Evolutionary conservation across 768 basidiomycete species (phyloP).

Genomic region (Lactarius sanguifluus): DNA sequence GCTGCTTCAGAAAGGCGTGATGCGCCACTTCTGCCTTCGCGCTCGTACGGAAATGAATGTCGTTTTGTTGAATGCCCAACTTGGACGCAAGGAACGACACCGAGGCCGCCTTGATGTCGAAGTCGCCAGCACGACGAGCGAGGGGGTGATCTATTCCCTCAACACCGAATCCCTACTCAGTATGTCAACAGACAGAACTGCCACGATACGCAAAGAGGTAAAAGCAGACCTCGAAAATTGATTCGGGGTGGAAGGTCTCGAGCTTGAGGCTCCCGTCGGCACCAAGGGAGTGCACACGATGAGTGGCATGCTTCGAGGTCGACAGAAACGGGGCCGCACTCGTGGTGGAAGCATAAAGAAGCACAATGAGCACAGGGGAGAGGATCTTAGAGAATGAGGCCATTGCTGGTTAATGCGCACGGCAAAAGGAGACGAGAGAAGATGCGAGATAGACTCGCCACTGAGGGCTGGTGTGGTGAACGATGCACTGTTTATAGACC

Average conservation of each 20-base stretch:
- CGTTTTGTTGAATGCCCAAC: conserved; percentile 27
- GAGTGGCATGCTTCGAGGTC: conserved; percentile 31
- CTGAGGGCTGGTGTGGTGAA: not conserved
- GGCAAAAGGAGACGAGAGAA: not conserved
- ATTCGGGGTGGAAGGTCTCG: conserved; percentile 34
- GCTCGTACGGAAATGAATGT: conserved; percentile 29
- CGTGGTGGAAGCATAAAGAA: conserved; percentile 29
- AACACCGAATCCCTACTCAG: conserved; percentile 31
- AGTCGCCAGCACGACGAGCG: conserved; percentile 28
- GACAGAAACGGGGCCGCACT: conserved; percentile 30
- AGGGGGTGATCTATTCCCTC: conserved; percentile 32
- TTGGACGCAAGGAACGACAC: conserved; percentile 32
- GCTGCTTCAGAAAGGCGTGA: conserved; percentile 33
- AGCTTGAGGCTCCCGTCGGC: conserved; percentile 25
- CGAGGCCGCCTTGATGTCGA: conserved; percentile 31
- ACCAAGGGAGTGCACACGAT: conserved; percentile 29
- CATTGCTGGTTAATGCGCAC: conserved; percentile 7
- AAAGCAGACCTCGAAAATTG: conserved; percentile 32
- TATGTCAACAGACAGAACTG: not conserved
- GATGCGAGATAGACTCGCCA: not conserved
- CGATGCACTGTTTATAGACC: not conserved
- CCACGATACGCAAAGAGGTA: not conserved
- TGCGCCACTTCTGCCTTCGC: conserved; percentile 26
- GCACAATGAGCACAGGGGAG: conserved; percentile 31
- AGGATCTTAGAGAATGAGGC: conserved; percentile 30